Conservation (phyloP, 805 yeast genomes). For the Danielia oregonensis region DNA sequence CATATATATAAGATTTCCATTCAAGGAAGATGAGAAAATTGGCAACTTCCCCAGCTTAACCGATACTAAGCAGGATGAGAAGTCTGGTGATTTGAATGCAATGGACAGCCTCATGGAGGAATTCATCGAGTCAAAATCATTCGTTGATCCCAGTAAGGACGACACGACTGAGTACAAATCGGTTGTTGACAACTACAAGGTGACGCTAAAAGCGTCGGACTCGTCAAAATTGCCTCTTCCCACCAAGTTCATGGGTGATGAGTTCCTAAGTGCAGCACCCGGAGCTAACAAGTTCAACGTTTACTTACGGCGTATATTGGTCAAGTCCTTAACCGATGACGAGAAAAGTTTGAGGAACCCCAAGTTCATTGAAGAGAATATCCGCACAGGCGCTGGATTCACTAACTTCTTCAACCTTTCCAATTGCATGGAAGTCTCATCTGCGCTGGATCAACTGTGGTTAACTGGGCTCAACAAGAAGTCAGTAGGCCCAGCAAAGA, state of each 20-base stretch:
- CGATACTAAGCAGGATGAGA: background rate
- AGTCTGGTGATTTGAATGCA: no score
- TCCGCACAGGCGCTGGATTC: constrained; percentile 13
- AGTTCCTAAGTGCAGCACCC: constrained; percentile 19
- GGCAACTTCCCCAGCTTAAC: constrained; percentile 44
- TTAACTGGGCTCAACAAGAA: constrained; percentile 17
- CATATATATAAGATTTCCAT: constrained; percentile 58
- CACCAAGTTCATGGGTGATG: constrained; percentile 19
- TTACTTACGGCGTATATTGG: constrained; percentile 7
- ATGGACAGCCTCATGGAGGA: constrained; percentile 28
- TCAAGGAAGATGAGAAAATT: constrained; percentile 67
- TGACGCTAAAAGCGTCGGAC: constrained; percentile 14
- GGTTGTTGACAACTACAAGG: constrained; percentile 14
- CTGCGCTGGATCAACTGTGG: constrained; percentile 5
- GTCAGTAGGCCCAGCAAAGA: constrained; percentile 13
- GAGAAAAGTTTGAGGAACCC: constrained; percentile 7
- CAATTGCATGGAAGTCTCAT: background rate
- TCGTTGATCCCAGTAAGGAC: constrained; percentile 16
- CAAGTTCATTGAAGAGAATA: constrained; percentile 10
- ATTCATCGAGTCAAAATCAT: constrained; percentile 24
- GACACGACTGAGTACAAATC: background rate
- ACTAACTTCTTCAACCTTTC: constrained; percentile 31
- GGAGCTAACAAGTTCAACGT: constrained; percentile 24
- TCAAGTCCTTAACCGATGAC: constrained; percentile 5
- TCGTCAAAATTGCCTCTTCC: constrained; percentile 16